A percentile compares a stretch with the other conserved stretches of the same genome.
Evolutionary conservation across 345 rosid genomes (phyloP).

Genomic region (Cardamine chenopodiifolia): DNA sequence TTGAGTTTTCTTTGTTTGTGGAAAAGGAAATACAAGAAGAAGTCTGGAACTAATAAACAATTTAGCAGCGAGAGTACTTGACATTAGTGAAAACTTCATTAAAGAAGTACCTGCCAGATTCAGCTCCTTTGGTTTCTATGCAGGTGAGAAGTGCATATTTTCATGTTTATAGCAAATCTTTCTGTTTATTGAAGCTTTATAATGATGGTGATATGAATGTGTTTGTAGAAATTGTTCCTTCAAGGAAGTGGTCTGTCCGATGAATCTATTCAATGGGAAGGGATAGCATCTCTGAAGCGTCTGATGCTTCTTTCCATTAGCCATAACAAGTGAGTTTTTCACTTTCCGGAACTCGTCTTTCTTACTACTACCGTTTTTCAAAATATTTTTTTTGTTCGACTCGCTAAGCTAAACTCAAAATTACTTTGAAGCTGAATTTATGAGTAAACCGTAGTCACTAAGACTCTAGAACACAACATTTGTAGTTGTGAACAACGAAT

Average conservation of each 20-base stretch:
- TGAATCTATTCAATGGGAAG: slow-evolving; percentile 78
- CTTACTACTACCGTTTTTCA: not conserved
- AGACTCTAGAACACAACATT: not conserved
- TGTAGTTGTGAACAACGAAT: not conserved
- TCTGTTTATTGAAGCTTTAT: not conserved
- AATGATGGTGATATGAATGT: slow-evolving; percentile 10
- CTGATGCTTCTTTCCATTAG: slow-evolving; percentile 63
- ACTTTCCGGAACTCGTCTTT: not conserved
- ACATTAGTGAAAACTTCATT: slow-evolving; percentile 66
- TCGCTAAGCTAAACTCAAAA: not conserved
- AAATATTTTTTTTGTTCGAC: not conserved
- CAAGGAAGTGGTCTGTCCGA: slow-evolving; percentile 64
- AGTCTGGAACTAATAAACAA: slow-evolving; percentile 75
- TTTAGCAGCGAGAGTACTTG: slow-evolving; percentile 61
- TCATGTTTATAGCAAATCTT: not conserved
- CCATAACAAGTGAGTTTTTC: slow-evolving; percentile 62
- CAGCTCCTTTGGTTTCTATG: slow-evolving; percentile 54
- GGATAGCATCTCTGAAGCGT: slow-evolving; percentile 56
- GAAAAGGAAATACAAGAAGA: slow-evolving; percentile 71
- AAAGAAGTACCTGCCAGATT: slow-evolving; percentile 57
- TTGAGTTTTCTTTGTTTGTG: slow-evolving; percentile 26
- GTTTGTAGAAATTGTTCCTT: slow-evolving; percentile 65
- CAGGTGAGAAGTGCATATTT: slow-evolving; percentile 28
- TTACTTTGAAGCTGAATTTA: not conserved
- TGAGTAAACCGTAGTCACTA: not conserved